These are phyloP conservation scores for Fusarium metavorans DNA, from an alignment of 2,329 filamentous ascomycete species.

Conservation along the genomic window DNA sequence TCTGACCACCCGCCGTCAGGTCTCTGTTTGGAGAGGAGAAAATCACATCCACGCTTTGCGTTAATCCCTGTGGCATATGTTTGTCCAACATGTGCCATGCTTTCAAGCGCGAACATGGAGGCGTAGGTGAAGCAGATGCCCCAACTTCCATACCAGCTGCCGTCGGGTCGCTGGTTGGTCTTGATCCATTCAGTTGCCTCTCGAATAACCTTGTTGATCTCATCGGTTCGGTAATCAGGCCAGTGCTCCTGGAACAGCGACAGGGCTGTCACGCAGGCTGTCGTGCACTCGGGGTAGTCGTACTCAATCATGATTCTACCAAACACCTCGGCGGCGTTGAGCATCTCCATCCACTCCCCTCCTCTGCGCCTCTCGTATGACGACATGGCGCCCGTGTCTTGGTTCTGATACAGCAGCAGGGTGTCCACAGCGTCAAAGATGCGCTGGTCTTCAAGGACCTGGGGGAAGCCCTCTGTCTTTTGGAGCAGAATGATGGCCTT, in stretches of 20 bases:
- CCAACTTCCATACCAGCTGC: conserved; percentile 98
- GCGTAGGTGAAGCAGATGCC: conserved; percentile 98
- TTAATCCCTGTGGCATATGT: conserved; percentile 79
- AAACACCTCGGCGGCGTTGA: conserved; percentile 98
- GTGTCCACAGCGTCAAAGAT: conserved; percentile 92
- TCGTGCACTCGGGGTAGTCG: conserved; percentile 97
- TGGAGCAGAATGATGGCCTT: conserved; percentile 90
- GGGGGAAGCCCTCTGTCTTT: conserved; percentile 79
- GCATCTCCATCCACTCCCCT: conserved; percentile 80
- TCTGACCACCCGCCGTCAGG: conserved; percentile 97
- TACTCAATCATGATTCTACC: conserved; percentile 99
- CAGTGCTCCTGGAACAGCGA: conserved; percentile 85
- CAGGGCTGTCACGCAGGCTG: conserved; percentile 89
- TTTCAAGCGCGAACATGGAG: conserved; percentile 94
- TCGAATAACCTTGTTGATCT: conserved; percentile 79
- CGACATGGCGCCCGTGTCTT: conserved; percentile 81
- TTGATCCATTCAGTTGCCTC: conserved; percentile 88
- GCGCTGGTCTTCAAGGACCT: conserved; percentile 79
- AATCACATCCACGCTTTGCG: conserved; percentile 83
- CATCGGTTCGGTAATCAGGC: conserved; percentile 80
- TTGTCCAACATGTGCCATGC: conserved; percentile 84
- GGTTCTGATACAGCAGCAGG: conserved; percentile 90
- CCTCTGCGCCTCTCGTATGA: conserved; percentile 90
- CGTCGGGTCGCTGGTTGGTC: conserved; percentile 79
- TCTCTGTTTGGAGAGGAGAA: conserved; percentile 86